These are phyloP conservation scores for Penicillium coffeae DNA, from an alignment of 495 filamentous ascomycete genomes.

Conservation along the genomic window DNA sequence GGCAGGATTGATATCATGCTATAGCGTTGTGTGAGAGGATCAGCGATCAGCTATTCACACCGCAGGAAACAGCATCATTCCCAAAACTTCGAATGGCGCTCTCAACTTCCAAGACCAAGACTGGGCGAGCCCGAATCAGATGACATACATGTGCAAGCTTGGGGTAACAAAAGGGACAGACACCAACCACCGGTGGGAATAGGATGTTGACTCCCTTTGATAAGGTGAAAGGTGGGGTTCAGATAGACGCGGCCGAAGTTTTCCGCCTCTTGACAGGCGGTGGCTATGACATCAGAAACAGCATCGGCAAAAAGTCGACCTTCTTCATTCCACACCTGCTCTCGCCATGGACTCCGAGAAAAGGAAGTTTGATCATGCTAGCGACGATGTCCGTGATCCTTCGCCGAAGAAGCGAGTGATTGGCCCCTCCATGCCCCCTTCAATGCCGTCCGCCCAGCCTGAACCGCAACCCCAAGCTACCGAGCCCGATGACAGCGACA, in stretches of 20 bases:
- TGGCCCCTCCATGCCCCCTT: constrained; percentile 30
- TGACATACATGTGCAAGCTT: not conserved
- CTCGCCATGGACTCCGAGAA: constrained; percentile 16
- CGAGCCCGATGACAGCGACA: constrained; percentile 17
- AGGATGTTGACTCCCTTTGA: too few species aligned
- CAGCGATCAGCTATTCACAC: not conserved
- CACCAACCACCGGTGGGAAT: too few species aligned
- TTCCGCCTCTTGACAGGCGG: not conserved
- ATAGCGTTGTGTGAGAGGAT: not conserved
- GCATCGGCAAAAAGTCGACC: not conserved
- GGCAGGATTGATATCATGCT: constrained; percentile 2
- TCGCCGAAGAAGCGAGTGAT: constrained; percentile 27
- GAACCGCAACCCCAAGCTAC: constrained; percentile 14
- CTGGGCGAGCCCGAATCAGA: not conserved
- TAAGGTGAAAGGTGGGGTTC: not conserved
- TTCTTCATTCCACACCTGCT: too few species aligned
- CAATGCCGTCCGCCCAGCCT: constrained; percentile 8
- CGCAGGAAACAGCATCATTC: not conserved
- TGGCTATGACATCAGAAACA: not conserved
- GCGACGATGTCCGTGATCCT: constrained; percentile 1
- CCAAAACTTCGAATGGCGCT: too few species aligned
- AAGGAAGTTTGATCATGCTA: constrained; percentile 11
- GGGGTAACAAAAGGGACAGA: too few species aligned
- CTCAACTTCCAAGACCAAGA: not conserved
- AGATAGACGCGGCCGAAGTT: not conserved